Conservation (phyloP, 2,329 filamentous ascomycete genomes). For the Pseudogymnoascus sp. region DNA sequence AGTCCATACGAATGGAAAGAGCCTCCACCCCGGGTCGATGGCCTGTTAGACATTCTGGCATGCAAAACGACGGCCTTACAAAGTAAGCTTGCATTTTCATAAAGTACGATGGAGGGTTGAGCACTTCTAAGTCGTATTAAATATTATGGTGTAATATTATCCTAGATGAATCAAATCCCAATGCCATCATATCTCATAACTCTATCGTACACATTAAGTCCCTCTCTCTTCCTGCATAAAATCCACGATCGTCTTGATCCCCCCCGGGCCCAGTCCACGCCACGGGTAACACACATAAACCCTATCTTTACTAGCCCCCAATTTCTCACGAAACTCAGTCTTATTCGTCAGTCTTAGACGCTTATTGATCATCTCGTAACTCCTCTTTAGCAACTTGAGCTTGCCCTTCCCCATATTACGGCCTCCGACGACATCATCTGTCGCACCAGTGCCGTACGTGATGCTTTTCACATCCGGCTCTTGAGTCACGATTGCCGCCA, state of each 20-base stretch:
- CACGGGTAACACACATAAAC: slow-evolving; percentile 87
- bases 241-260: slow-evolving; percentile 75
- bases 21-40: background rate
- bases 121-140: background rate
- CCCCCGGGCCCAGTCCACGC: slow-evolving; percentile 72
- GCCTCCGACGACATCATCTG: slow-evolving; percentile 63
- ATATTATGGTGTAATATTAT: background rate
- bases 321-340: slow-evolving; percentile 83
- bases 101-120: background rate
- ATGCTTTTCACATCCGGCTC: slow-evolving; percentile 54
- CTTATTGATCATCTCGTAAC: slow-evolving; percentile 72
- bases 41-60: background rate
- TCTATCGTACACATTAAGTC: slow-evolving; percentile 13
- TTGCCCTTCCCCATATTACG: slow-evolving; percentile 73
- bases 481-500: slow-evolving; percentile 44
- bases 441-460: slow-evolving; percentile 82
- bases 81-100: background rate
- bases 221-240: slow-evolving; percentile 72
- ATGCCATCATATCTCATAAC: background rate
- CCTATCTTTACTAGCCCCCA: slow-evolving; percentile 74
- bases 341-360: slow-evolving; percentile 77
- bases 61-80: background rate
- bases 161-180: background rate
- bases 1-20: background rate
- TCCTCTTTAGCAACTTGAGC: slow-evolving; percentile 71